Percentiles rank a stretch among this genome's conserved stretches.
These are phyloP conservation scores for Dactylellina haptotyla DNA, from an alignment of 2,329 filamentous ascomycete species.

Conservation along the genomic window DNA sequence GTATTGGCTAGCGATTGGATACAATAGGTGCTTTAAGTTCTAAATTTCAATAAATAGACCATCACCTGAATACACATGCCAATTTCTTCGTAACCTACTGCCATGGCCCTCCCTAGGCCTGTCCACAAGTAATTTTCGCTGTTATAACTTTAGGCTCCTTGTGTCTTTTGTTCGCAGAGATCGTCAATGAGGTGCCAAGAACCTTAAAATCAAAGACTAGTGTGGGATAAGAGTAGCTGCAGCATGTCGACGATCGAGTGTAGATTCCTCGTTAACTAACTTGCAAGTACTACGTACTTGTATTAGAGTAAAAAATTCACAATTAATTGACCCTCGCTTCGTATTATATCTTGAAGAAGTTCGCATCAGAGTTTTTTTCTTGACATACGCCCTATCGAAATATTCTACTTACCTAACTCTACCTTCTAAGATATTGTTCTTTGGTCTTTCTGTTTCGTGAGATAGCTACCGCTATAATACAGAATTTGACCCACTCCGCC, in stretches of 20 bases:
- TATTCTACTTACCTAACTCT: slow-evolving; percentile 8
- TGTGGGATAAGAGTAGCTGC: slow-evolving; percentile 9
- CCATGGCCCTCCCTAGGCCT: not conserved
- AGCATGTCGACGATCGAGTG: slow-evolving; percentile 4
- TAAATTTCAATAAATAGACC: slow-evolving; percentile 3
- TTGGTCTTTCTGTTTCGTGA: slow-evolving; percentile 12
- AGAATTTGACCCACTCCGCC: slow-evolving; percentile 10
- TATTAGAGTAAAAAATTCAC: not conserved
- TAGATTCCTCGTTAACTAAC: slow-evolving; percentile 11
- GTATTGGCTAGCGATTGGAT: not conserved
- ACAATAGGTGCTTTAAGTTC: not conserved
- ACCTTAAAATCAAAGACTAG: slow-evolving; percentile 1
- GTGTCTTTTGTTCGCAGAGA: slow-evolving; percentile 1
- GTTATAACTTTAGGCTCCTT: slow-evolving; percentile 8
- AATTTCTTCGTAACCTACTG: slow-evolving; percentile 3
- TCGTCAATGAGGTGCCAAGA: slow-evolving; percentile 13
- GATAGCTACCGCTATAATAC: slow-evolving; percentile 3
- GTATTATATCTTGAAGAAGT: not conserved
- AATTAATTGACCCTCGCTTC: slow-evolving; percentile 7
- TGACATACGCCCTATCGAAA: slow-evolving; percentile 7
- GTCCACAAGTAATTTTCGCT: slow-evolving; percentile 1
- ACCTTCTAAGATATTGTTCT: slow-evolving; percentile 9
- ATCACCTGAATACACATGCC: not conserved
- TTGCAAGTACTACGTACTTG: too few species aligned
- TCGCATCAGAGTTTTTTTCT: slow-evolving; percentile 9